Base-by-base conservation (phyloP, 169 alveolate species). In the Eimeria maxima region DNA sequence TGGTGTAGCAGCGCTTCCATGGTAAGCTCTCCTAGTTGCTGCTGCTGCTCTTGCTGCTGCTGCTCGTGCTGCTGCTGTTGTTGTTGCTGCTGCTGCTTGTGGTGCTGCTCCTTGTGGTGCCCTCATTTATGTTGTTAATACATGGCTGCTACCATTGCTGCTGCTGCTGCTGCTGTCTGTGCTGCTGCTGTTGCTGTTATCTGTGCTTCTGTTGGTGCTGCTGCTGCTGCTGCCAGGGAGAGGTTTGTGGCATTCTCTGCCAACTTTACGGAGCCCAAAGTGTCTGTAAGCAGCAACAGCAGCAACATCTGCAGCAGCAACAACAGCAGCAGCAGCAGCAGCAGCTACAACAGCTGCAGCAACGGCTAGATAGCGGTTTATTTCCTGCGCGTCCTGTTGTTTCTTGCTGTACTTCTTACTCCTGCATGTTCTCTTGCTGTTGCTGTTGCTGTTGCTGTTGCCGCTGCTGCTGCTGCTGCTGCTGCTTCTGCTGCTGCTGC, bases 211-310 rank as follows among this genome's bases (percentile, higher is more conserved):
- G 57, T 11, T 50, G 88, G 42, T 57, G 20, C 22, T 45, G 88
- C 20, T 14, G 57, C 53, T 18, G 88, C 45, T 38, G 33, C 33
- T 42, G 42, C 88, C 45, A 71, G 95, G 95, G 74, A 76, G 63
- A 76, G 73, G 88, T 90, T 53, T 45, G 60, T 90, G 45, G 76
- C 90, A 57, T 63, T 90, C 57, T 81, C 83, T 4, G 95, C 95
- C 2, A 55, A 22, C 18, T 57, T 90, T 7, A 78, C 45, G 14
- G 90, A 90, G 33, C 95, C 95, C 10, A 20, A 24, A 20, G 50
- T 90, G n/a, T 53, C 95, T 1, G 95, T 90, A 6, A 53, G 95
- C 45, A 83, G 55, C 88, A 83, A 57, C 84, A 80, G 90, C 90
- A 80, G 80, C 80, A 69, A 45, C 67, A 57, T 16, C 7, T 13